These are phyloP conservation scores for Ziziphus jujuba DNA, from an alignment of 306 rosid species.

Conservation along the genomic window DNA sequence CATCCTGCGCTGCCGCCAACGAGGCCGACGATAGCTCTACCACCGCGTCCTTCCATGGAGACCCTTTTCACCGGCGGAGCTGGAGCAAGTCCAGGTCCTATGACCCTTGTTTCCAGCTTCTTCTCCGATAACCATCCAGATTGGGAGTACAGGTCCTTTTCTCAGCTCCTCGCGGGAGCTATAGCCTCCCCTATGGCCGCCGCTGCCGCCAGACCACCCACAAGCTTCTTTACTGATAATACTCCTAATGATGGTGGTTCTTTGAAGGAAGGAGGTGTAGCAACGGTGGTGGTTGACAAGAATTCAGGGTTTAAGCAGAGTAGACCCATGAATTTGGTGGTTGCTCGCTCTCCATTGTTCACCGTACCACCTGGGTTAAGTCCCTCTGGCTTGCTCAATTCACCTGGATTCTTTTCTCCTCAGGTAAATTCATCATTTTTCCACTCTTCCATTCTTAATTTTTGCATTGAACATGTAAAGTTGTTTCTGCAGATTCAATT, in stretches of 20 bases:
- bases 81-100: constrained; percentile 87
- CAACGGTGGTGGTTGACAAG: constrained; percentile 39
- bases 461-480: too few relatives aligned
- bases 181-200: constrained; percentile 87
- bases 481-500: too few relatives aligned
- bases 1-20: constrained; percentile 24
- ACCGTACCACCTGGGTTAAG: constrained; percentile 81
- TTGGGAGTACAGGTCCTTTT: constrained; percentile 69
- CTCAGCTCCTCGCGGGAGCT: constrained; percentile 97
- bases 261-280: constrained; percentile 24
- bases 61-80: constrained; percentile 63
- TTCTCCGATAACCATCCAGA: constrained; percentile 52
- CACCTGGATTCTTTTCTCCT: constrained; percentile 88
- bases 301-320: constrained; percentile 73
- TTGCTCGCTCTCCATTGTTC: constrained; percentile 74
- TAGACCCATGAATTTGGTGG: constrained; percentile 74
- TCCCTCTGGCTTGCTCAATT: constrained; percentile 90
- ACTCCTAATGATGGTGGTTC: constrained; percentile 34
- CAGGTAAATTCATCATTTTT: constrained; percentile 51
- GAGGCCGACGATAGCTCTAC: constrained; percentile 77
- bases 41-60: constrained; percentile 83
- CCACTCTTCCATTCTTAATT: neutral
- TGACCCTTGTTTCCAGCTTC: constrained; percentile 94
- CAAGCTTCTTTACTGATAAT: constrained; percentile 22
- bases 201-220: constrained; percentile 9